Evolutionary conservation across 2,329 filamentous ascomycete species (phyloP).

Genomic region (Exophiala alcalophila): DNA sequence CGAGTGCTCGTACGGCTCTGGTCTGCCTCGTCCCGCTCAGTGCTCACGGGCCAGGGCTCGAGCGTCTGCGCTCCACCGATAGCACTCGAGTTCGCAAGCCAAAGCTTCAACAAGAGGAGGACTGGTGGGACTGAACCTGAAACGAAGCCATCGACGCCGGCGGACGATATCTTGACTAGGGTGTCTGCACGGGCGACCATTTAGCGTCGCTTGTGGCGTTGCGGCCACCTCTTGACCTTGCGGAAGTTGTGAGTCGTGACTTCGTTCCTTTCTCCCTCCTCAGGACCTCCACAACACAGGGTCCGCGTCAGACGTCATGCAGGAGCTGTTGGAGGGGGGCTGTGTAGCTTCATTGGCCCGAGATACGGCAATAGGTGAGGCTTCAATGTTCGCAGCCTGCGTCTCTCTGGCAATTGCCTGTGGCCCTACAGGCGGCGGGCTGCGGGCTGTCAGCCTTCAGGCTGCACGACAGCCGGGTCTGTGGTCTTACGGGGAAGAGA

Average conservation of each 20-base stretch:
- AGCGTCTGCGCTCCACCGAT: no score
- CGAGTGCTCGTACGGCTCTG: no score
- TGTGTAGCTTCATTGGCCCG: constrained; percentile 5
- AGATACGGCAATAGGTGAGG: constrained; percentile 1
- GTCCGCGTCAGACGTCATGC: constrained; percentile 18
- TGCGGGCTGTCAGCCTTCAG: not conserved
- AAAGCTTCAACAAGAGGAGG: no score
- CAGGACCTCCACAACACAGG: no score
- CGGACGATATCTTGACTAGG: not conserved
- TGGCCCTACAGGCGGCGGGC: not conserved
- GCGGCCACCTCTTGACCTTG: no score
- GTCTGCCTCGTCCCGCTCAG: no score
- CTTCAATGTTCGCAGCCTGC: no score
- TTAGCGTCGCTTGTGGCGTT: constrained; percentile 17
- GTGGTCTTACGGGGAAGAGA: not conserved
- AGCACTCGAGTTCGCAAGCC: no score
- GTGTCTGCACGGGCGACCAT: constrained; percentile 1
- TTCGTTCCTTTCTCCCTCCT: no score
- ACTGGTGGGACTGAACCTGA: constrained; percentile 16
- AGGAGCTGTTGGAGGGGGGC: not conserved
- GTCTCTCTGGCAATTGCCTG: no score
- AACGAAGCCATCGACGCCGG: constrained; percentile 15
- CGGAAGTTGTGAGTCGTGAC: no score
- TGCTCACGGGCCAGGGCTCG: no score
- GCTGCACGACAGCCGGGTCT: not conserved